A percentile compares a stretch with the other conserved stretches of the same genome.
These are phyloP conservation scores for Steccherinum ochraceum DNA, from an alignment of 768 basidiomycete species.

Conservation along the genomic window DNA sequence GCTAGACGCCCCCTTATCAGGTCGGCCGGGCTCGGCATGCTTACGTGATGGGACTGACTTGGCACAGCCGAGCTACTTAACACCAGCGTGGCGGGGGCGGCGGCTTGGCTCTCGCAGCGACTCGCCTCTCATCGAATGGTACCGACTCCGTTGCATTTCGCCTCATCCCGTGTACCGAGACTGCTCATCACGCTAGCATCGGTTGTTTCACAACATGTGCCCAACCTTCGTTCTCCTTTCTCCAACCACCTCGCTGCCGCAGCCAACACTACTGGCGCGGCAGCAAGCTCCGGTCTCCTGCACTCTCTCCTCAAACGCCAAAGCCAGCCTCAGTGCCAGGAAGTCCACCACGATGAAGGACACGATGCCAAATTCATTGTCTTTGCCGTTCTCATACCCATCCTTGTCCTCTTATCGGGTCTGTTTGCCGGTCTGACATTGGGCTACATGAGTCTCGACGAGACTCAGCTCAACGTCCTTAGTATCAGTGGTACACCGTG, in stretches of 20 bases:
- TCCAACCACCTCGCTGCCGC: not conserved
- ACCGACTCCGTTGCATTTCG: constrained; percentile 16
- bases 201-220: constrained; percentile 20
- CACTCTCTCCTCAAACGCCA: constrained; percentile 12
- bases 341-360: constrained; percentile 1
- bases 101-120: constrained; percentile 8
- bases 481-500: constrained; percentile 81
- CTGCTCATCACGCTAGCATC: constrained; percentile 21
- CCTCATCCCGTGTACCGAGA: constrained; percentile 13
- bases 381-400: constrained; percentile 62
- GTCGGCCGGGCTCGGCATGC: too few relatives aligned
- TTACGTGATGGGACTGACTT: not conserved
- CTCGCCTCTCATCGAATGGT: constrained; percentile 21
- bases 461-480: constrained; percentile 85
- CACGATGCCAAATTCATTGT: constrained; percentile 29
- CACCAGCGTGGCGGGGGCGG: not conserved
- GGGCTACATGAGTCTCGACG: constrained; percentile 90
- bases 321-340: constrained; percentile 3
- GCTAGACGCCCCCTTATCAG: not conserved
- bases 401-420: constrained; percentile 78
- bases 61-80: not conserved
- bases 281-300: not conserved
- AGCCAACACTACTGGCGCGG: not conserved
- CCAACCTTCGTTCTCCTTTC: constrained; percentile 9
- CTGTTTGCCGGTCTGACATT: constrained; percentile 88